Conservation (phyloP, 2,329 filamentous ascomycete species). For the Fusarium proliferatum region DNA sequence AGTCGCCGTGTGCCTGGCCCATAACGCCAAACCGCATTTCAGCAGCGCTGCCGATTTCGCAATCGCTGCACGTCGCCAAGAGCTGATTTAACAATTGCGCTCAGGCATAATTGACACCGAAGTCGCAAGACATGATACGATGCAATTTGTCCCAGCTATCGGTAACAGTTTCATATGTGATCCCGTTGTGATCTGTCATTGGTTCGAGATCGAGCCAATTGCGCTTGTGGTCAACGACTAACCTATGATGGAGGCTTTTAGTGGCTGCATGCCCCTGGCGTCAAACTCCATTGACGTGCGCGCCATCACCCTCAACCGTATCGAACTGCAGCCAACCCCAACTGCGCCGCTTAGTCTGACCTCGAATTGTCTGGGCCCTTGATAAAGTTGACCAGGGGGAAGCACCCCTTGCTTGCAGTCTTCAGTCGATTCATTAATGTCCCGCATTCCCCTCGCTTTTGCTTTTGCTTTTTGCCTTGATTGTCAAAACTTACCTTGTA, state of each 20-base stretch:
- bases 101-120: not conserved
- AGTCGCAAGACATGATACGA: slow-evolving; percentile 4
- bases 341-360: slow-evolving; percentile 28
- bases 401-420: slow-evolving; percentile 5
- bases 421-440: slow-evolving; percentile 14
- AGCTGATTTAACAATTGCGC: not conserved
- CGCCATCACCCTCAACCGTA: not conserved
- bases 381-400: slow-evolving; percentile 11
- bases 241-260: not conserved
- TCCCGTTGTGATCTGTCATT: not conserved
- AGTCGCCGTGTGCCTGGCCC: slow-evolving; percentile 6
- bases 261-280: slow-evolving; percentile 10
- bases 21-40: not conserved
- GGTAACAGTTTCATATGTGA: slow-evolving; percentile 3
- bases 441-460: slow-evolving; percentile 21
- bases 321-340: not conserved
- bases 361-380: slow-evolving; percentile 25
- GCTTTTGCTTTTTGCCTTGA: not conserved
- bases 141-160: slow-evolving; percentile 13
- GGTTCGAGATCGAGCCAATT: not conserved
- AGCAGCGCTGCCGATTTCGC: not conserved
- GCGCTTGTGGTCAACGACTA: not conserved
- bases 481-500: not conserved
- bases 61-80: slow-evolving; percentile 1
- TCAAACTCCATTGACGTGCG: slow-evolving; percentile 21